A percentile compares a stretch with the other conserved stretches of the same genome.
Conservation (phyloP, 148 eudicot genomes). For the Bassia scoparia region DNA sequence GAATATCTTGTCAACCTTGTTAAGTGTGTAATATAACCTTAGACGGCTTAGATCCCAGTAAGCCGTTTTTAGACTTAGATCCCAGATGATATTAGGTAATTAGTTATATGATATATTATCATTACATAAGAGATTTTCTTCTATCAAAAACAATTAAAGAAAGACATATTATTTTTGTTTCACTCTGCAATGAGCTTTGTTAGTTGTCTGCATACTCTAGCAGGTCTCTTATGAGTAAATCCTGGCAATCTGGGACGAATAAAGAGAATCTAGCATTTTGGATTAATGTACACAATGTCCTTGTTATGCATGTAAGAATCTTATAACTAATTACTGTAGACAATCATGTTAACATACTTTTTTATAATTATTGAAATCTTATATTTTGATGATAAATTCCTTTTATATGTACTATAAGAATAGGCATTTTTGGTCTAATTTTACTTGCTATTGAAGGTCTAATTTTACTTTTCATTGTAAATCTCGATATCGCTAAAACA, state of each 20-base stretch:
- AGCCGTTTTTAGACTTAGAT: too few relatives aligned
- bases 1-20: too few relatives aligned
- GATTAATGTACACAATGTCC: slow-evolving; percentile 89
- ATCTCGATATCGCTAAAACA: not conserved
- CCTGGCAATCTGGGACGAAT: slow-evolving; percentile 61
- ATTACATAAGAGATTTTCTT: not conserved
- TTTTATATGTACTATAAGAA: not conserved
- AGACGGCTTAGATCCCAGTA: too few relatives aligned
- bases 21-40: too few relatives aligned
- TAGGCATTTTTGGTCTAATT: slow-evolving; percentile 74
- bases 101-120: not conserved
- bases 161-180: not conserved
- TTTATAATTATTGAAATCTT: not conserved
- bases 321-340: not conserved
- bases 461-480: not conserved
- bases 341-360: not conserved
- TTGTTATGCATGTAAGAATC: slow-evolving; percentile 86
- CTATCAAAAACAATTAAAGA: not conserved
- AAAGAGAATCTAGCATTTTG: slow-evolving; percentile 95
- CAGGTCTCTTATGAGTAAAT: slow-evolving; percentile 71
- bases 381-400: not conserved
- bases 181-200: not conserved
- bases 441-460: slow-evolving; percentile 68
- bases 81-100: slow-evolving; percentile 58
- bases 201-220: slow-evolving; percentile 17